Conservation (phyloP, 192 early-diverging fungal genomes). For the Coemansia sp. region DNA sequence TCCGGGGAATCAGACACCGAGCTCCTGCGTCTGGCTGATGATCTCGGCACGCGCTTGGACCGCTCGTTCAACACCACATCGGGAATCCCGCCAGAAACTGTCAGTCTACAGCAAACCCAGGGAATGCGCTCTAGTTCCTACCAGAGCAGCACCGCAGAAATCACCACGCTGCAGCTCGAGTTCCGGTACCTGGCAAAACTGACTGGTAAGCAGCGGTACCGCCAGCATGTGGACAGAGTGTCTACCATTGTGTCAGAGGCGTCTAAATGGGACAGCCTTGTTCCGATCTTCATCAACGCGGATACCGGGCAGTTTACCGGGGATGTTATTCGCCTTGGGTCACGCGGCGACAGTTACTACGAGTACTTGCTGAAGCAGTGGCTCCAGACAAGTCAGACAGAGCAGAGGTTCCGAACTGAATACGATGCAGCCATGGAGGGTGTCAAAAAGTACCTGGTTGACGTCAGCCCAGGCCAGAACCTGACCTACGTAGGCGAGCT, state of each 20-base stretch:
- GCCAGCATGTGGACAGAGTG: constrained; percentile 67
- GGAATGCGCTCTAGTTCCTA: constrained; percentile 15
- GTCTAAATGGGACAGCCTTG: constrained; percentile 59
- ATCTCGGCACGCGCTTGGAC: constrained; percentile 72
- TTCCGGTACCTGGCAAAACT: constrained; percentile 82
- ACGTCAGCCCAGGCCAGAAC: constrained; percentile 18
- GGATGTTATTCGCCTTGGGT: constrained; percentile 31
- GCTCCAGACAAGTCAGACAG: constrained; percentile 71
- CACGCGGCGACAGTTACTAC: constrained; percentile 86
- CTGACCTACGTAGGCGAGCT: constrained; percentile 37
- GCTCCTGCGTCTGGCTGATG: constrained; percentile 70
- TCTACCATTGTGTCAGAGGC: constrained; percentile 27
- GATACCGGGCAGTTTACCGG: constrained; percentile 14
- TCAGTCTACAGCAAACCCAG: constrained; percentile 21
- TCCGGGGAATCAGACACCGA: constrained; percentile 54
- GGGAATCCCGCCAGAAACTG: constrained; percentile 46
- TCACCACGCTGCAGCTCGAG: constrained; percentile 83
- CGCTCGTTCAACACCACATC: constrained; percentile 57
- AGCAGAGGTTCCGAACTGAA: constrained; percentile 64
- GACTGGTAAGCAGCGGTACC: constrained; percentile 72
- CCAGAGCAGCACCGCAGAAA: constrained; percentile 62
- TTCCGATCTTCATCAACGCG: constrained; percentile 65
- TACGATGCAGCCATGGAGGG: constrained; percentile 61
- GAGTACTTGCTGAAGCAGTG: constrained; percentile 94
- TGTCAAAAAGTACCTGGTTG: constrained; percentile 40